Base-by-base conservation (phyloP, 2,329 filamentous ascomycete genomes). In the Colletotrichum neosansevieriae region DNA sequence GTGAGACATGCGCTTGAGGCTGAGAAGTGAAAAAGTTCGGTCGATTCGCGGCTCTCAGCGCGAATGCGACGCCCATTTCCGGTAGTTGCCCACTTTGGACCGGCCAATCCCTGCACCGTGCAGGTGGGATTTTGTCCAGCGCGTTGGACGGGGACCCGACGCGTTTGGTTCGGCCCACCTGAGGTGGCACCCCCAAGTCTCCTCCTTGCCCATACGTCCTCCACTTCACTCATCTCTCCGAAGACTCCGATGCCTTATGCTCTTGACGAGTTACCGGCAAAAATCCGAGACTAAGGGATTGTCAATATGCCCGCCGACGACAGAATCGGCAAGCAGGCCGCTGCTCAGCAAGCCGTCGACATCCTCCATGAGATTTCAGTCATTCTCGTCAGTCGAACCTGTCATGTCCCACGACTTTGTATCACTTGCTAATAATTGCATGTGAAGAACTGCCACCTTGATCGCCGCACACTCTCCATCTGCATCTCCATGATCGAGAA, bases 401-500 rank as follows among this genome's bases (percentile, higher is more conserved):
- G 21, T 9, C 29, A 29, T 61, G 17, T 19, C 32, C 19, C 53
- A 15, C 12, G 13, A 13, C 12, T 13, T 24, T 34, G 12, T 15
- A 47, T 47, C 17, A 17, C 29, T 32, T 49, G 15, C 69, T 71
- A 34, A 72, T 59, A 6, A 10, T 59, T 45, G 36, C 56, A 12
- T 42, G 24, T 53, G 24, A 71, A 98, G 95, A 98, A 98, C 81
- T 97, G 95, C 70, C 89, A 97, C 72, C 89, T 99, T 51, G 94
- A 98, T 79, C 90, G 95, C 36, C 91, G 94, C 61, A 94, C 94
- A 19, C 85, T 99, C 17, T 97, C 94, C 3, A 93, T 98, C 71
- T 99, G 96, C 80, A 95, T 98, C 69, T 97, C 94, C 61, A 88
- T 99, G 79, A 97, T 99, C 74, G 96, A 99, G 81, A 97, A 97